These are phyloP conservation scores for Calonectria pteridis DNA, from an alignment of 2,329 filamentous ascomycete species.

Conservation along the genomic window DNA sequence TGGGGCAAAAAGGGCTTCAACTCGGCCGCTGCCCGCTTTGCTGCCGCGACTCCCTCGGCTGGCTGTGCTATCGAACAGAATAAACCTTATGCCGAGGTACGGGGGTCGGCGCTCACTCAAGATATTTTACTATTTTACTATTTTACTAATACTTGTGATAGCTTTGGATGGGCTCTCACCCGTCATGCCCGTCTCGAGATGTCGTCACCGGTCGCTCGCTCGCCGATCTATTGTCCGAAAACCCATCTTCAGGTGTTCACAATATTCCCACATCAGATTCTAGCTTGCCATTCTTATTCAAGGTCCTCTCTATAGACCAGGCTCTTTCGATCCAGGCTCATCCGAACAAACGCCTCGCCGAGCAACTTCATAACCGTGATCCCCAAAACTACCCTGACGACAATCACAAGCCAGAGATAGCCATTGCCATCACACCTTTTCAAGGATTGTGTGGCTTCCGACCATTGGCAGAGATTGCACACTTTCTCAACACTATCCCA, in stretches of 20 bases:
- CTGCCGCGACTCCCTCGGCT: slow-evolving; percentile 83
- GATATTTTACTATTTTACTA: too few species aligned
- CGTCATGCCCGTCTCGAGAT: slow-evolving; percentile 93
- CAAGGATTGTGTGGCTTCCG: slow-evolving; percentile 97
- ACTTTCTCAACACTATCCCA: slow-evolving; percentile 75
- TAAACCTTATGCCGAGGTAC: slow-evolving; percentile 91
- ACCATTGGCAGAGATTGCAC: slow-evolving; percentile 86
- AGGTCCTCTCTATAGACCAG: slow-evolving; percentile 95
- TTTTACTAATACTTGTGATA: slow-evolving; percentile 51
- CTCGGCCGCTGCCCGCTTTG: slow-evolving; percentile 91
- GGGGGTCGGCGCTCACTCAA: neutral
- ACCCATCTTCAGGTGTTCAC: slow-evolving; percentile 82
- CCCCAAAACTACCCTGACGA: slow-evolving; percentile 97
- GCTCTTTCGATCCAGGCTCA: slow-evolving; percentile 98
- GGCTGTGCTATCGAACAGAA: slow-evolving; percentile 84
- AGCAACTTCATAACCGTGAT: slow-evolving; percentile 86
- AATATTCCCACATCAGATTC: slow-evolving; percentile 79
- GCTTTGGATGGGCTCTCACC: slow-evolving; percentile 99
- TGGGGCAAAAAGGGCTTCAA: slow-evolving; percentile 95
- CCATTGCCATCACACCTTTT: slow-evolving; percentile 95
- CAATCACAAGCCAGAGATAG: slow-evolving; percentile 99
- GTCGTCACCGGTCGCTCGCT: slow-evolving; percentile 85
- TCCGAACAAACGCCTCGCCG: slow-evolving; percentile 91
- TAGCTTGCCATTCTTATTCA: slow-evolving; percentile 96
- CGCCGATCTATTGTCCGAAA: slow-evolving; percentile 88